Conservation (phyloP, 148 eudicot genomes). For the Polygonum aviculare region DNA sequence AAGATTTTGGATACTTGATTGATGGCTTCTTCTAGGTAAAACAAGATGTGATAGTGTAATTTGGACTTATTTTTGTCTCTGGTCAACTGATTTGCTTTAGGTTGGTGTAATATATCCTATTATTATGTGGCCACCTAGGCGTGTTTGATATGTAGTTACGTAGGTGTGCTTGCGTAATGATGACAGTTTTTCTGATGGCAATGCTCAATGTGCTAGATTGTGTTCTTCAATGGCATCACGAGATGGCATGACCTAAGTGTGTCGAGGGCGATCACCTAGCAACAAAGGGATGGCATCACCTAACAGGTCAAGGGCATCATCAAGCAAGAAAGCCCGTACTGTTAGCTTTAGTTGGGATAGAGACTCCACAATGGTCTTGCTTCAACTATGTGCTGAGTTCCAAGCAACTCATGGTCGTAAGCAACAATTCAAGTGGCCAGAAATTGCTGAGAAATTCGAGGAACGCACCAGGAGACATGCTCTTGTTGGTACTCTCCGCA, state of each 20-base stretch:
- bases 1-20: too few relatives aligned
- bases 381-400: background rate
- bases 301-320: background rate
- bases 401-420: background rate
- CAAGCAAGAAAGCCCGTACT: background rate
- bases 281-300: background rate
- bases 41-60: too few relatives aligned
- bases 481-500: background rate
- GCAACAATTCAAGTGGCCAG: constrained; percentile 4
- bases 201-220: background rate
- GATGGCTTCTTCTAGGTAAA: too few relatives aligned
- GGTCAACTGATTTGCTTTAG: too few relatives aligned
- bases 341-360: constrained; percentile 1
- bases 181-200: background rate
- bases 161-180: background rate
- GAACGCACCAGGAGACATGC: background rate
- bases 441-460: background rate
- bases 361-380: background rate
- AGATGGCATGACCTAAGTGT: background rate
- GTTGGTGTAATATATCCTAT: too few relatives aligned
- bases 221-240: background rate
- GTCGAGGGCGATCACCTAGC: background rate
- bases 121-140: too few relatives aligned
- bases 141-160: background rate
- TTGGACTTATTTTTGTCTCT: too few relatives aligned